Base-by-base conservation (phyloP, 2,329 filamentous ascomycete species). In the Neonectria hederae region DNA sequence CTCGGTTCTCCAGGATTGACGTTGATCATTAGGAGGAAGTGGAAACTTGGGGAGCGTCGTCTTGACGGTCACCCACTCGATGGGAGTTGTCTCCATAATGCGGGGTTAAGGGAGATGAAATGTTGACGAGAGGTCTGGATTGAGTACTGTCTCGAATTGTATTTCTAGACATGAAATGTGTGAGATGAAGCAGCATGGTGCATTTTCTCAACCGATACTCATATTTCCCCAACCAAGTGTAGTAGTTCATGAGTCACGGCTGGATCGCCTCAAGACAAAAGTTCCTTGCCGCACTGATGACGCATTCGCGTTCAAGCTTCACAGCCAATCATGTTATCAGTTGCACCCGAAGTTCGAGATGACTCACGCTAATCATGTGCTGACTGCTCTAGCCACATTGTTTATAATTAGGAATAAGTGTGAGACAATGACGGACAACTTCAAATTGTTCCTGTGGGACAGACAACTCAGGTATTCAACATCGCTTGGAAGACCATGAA, bases 1-100 rank as follows among this genome's bases (percentile, higher is more conserved):
- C 52, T 83, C 75, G 3, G 88, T 90, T 53, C 69, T 72, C 55
- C 87, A 78, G 1, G 76, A 72, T 9, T 73, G 57, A 8, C 84
- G 79, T n/a, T 76, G 74, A 14, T 71, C 61, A 59, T 78, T 79
- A 3, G 78, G 75, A 6, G 81, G 83, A 2, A 83, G 73, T 0
- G 82, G 82, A 2, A 62, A 54, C 10, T 74, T 71, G 1, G 86
- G 85, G 13, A 84, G 76, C 2, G 80, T 84, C 22, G 84, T 84
- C 72, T 80, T 82, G 63, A 87, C 80, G 49, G 74, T 81, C 61
- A 83, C 69, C 35, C 35, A 38, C 14, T 38, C 14, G 14, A 38
- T 38, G 13, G 35, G 35, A 38, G 35, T n/a, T n/a, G 35, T 3
- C 35, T 38, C 35, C 35, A 38, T 38, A 14, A n/a, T 38, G 35